Base-by-base conservation (phyloP, 2,329 filamentous ascomycete genomes). In the Aspergillus viridinutans region DNA sequence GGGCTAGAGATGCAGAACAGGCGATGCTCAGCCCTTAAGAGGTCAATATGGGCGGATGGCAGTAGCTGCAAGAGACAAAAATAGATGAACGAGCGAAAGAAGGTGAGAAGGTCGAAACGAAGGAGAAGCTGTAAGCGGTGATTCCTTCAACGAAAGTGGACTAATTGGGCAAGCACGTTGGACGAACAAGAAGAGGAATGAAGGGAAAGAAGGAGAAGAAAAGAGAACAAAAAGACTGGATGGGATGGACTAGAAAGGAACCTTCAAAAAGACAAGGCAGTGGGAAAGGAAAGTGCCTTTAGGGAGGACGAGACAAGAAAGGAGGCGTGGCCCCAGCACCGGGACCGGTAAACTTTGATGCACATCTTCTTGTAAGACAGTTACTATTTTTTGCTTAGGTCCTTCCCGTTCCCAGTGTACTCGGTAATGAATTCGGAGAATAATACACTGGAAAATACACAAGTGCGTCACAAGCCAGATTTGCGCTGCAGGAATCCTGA, bases 121-220 rank as follows among this genome's bases (percentile, higher is more conserved):
- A 61, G 61, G 64, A 67, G 69, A 72, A 72, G 71, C 68, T 64
- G 64, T 59, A 48, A 48, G 49, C 40, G 58, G 62, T 52, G 51
- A 38, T 50, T 55, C 54, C 59, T 60, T 63, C 53, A 55, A 49
- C 54, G 51, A 56, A 54, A 53, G 58, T 60, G 64, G 66, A 69
- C 69, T 64, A 58, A 58, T 58, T 69, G 68, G 70, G 70, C 65
- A 71, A 68, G 65, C 63, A 72, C 63, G 62, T 61, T 60, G 53
- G 62, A 61, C 50, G 60, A 38, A 50, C 51, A 57, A 54, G 50
- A 61, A 54, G 52, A 61, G 51, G 58, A 59, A 63, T 53, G 56
- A 68, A 68, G 66, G 61, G 55, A 61, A 66, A 66, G 64, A 66
- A 63, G 73, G 70, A 64, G 74, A 70, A 71, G 64, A 69, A 69